These are phyloP conservation scores for Solanum okadae DNA, from an alignment of 257 asterid genomes.

Conservation along the genomic window DNA sequence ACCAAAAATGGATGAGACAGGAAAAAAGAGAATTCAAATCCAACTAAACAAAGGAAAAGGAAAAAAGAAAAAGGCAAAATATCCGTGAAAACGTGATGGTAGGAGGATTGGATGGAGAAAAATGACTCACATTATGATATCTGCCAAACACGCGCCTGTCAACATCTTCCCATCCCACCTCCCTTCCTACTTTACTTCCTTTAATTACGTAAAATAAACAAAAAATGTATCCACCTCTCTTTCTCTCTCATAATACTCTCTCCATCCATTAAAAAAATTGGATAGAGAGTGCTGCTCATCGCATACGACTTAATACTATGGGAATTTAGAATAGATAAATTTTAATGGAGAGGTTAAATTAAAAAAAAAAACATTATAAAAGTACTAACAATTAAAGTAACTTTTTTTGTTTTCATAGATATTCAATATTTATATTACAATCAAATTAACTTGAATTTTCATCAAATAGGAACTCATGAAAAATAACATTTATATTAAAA, in stretches of 20 bases:
- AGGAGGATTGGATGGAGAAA: background rate
- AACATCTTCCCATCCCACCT: conserved; percentile 1
- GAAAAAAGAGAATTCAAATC: conserved; percentile 7
- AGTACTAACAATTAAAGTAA: background rate
- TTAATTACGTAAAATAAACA: background rate
- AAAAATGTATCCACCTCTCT: background rate
- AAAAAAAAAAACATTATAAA: background rate
- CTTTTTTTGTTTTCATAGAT: no score
- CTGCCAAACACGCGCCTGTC: conserved; percentile 28
- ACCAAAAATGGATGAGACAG: conserved; percentile 11
- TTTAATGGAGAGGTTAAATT: no score
- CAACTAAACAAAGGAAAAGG: background rate
- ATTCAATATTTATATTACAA: no score
- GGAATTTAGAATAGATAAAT: no score
- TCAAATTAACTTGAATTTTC: no score
- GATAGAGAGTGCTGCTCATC: no score
- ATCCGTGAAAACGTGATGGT: conserved; percentile 30
- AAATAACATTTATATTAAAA: no score
- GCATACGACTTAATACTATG: no score
- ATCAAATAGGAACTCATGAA: no score
- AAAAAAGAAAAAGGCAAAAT: conserved; percentile 1
- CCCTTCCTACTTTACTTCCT: background rate
- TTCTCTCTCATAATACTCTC: background rate
- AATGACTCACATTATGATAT: background rate
- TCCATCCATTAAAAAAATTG: background rate